These are phyloP conservation scores for Asterophora parasitica DNA, from an alignment of 768 basidiomycete genomes.

Conservation along the genomic window DNA sequence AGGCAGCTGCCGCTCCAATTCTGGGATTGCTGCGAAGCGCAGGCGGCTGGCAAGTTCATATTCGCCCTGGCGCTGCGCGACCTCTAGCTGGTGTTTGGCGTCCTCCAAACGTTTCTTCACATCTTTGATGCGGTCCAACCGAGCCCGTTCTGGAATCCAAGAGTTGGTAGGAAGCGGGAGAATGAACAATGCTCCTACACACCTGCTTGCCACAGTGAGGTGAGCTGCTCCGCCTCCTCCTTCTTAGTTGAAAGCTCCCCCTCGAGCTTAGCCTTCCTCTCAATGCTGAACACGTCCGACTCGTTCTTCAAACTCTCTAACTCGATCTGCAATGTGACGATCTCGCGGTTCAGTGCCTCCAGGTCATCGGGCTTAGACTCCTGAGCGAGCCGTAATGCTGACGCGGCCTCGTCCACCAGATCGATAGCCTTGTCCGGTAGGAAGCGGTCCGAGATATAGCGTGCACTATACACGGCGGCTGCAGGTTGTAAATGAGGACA, in stretches of 20 bases:
- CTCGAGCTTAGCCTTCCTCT: conserved; percentile 67
- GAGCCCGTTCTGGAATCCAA: conserved; percentile 50
- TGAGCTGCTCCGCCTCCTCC: conserved; percentile 56
- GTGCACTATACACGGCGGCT: conserved; percentile 81
- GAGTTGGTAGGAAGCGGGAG: neutral
- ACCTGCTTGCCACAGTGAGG: conserved; percentile 73
- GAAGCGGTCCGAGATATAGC: conserved; percentile 84
- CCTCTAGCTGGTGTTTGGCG: conserved; percentile 81
- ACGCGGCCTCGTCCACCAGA: conserved; percentile 90
- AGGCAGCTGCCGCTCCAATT: conserved; percentile 69
- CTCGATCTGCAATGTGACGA: conserved; percentile 86
- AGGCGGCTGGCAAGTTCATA: conserved; percentile 82
- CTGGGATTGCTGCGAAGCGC: conserved; percentile 81
- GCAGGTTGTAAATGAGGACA: neutral
- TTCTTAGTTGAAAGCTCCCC: conserved; percentile 54
- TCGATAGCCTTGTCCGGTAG: conserved; percentile 92
- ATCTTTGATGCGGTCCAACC: conserved; percentile 68
- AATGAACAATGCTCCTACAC: conserved; percentile 12
- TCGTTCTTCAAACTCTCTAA: conserved; percentile 88
- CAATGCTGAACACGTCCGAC: conserved; percentile 76
- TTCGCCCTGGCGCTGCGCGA: conserved; percentile 84
- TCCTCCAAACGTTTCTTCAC: conserved; percentile 72
- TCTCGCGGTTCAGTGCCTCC: conserved; percentile 76
- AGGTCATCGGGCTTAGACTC: conserved; percentile 85
- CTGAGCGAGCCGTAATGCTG: conserved; percentile 80